Evolutionary conservation across 2,329 filamentous ascomycete species (phyloP), one percentile per base, ranked within the genome.

Genomic region (Lachnellula hyalina): DNA sequence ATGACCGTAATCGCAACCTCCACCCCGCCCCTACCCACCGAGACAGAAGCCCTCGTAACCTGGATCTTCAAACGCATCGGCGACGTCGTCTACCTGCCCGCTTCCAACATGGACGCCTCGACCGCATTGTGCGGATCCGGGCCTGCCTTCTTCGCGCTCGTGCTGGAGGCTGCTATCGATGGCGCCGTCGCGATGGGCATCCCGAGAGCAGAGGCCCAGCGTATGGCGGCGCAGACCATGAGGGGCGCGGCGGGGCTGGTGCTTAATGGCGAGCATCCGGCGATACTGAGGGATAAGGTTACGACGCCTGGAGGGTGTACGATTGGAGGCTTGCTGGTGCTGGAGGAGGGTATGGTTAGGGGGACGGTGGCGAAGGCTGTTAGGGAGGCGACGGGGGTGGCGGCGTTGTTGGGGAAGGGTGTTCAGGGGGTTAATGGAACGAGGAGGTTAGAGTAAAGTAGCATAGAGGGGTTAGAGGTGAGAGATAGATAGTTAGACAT

Each of bases 221-320:
- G 82, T 57, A 91, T 93, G 87, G 87, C 87, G 25, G 85, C 87
- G 1, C 89, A 93, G 75, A 84, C 84, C 12, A 90, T 91, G 85
- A 79, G 82, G 61, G 89, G 89, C 21, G 83, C 86, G 0, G 85
- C 87, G 0, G 83, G 80, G 0, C 67, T 92, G 63, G 82, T 92
- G 11, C 75, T 89, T 53, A 58, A 73, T 52, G 87, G 87, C 14
- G 86, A 90, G 68, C 88, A 92, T 69, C 89, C 89, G 1, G 87
- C 87, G 15, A 72, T 90, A 21, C 72, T 92, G 51, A 79, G 84
- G 50, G 88, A 93, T 63, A 89, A 88, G 72, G 85, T 90, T n/a
- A 84, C 76, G 61, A 90, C 87, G 1, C 87, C 88, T 0, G 88
- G 86, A 5, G 89, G 89, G 1, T 91, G 87, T 71, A 91, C 87